Percentiles rank a stretch among this genome's conserved stretches.
These are phyloP conservation scores for Kwoniella sp. DNA, from an alignment of 768 basidiomycete genomes.

Conservation along the genomic window DNA sequence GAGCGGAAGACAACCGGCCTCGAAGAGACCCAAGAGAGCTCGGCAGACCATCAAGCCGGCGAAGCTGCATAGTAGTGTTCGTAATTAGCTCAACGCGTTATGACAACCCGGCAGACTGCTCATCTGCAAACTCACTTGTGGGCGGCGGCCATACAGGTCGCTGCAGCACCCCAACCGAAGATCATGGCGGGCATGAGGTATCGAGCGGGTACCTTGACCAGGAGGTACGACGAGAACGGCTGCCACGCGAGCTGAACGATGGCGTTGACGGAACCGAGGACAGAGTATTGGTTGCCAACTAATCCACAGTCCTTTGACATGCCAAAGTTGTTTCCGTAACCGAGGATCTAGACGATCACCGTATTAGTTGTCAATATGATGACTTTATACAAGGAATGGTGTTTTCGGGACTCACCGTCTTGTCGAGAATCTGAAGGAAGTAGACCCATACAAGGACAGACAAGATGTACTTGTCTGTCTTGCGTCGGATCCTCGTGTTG, in stretches of 20 bases:
- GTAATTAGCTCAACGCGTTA: no score
- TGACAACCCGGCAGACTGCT: no score
- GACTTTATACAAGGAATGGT: no score
- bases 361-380: not conserved
- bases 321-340: conserved; percentile 50
- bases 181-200: conserved; percentile 49
- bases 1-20: conserved; percentile 41
- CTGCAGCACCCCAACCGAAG: conserved; percentile 48
- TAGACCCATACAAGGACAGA: conserved; percentile 50
- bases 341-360: conserved; percentile 27
- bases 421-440: conserved; percentile 52
- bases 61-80: conserved; percentile 9
- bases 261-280: conserved; percentile 40
- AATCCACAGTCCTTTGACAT: conserved; percentile 38
- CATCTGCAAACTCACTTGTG: conserved; percentile 29
- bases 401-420: conserved; percentile 36
- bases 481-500: conserved; percentile 36
- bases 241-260: conserved; percentile 54
- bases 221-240: conserved; percentile 52
- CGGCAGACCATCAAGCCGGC: conserved; percentile 38
- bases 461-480: conserved; percentile 50
- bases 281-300: conserved; percentile 41
- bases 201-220: conserved; percentile 47
- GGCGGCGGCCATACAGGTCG: conserved; percentile 40
- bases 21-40: conserved; percentile 55